Conservation (phyloP, 805 yeast species). For the Candida boidinii region DNA sequence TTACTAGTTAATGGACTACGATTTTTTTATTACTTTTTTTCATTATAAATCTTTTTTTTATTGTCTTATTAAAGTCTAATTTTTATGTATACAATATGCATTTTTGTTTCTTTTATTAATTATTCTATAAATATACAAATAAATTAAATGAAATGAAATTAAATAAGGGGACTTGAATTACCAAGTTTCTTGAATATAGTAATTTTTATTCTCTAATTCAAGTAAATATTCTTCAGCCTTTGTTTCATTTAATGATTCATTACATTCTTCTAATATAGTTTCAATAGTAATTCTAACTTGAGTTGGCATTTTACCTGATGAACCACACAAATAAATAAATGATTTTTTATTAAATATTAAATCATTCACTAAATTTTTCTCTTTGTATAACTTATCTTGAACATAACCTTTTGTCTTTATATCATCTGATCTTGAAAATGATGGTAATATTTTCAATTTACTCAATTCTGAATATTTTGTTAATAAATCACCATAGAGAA, state of each 20-base stretch:
- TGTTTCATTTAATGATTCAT: slow-evolving; percentile 29
- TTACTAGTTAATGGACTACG: no score
- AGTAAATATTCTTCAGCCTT: slow-evolving; percentile 44
- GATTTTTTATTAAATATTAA: slow-evolving; percentile 49
- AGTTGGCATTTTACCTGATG: slow-evolving; percentile 90
- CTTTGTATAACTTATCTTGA: slow-evolving; percentile 58
- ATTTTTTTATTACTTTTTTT: no score
- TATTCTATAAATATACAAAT: no score
- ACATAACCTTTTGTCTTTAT: slow-evolving; percentile 42
- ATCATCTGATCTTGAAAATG: slow-evolving; percentile 41
- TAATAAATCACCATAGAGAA: slow-evolving; percentile 53
- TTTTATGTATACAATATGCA: no score
- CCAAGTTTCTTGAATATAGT: slow-evolving; percentile 90
- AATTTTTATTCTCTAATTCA: slow-evolving; percentile 51
- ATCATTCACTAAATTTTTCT: slow-evolving; percentile 40
- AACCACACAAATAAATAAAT: slow-evolving; percentile 77
- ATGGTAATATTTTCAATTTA: slow-evolving; percentile 31
- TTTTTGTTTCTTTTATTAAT: no score
- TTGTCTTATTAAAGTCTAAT: no score
- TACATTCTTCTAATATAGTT: slow-evolving; percentile 43
- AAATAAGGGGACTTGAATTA: no score
- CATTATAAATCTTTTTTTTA: no score
- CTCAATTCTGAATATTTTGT: slow-evolving; percentile 22
- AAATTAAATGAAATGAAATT: no score
- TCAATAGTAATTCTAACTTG: slow-evolving; percentile 77